These are phyloP conservation scores for Vigna unguiculata DNA, from an alignment of 306 rosid genomes.

Conservation along the genomic window DNA sequence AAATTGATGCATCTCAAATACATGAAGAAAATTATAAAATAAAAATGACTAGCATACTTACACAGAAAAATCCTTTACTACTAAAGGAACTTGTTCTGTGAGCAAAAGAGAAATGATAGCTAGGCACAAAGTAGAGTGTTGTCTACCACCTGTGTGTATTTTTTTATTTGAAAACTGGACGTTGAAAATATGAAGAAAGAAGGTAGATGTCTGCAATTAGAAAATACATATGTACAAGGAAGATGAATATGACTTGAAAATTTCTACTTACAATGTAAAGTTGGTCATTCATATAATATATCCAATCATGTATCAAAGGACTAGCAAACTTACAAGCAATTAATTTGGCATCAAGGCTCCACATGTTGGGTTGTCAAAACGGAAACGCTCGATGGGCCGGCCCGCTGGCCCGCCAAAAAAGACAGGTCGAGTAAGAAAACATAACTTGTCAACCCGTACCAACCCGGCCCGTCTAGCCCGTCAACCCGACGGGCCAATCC, in stretches of 20 bases:
- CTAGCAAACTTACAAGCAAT: conserved; percentile 72
- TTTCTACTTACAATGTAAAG: conserved; percentile 23
- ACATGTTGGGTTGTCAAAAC: no score
- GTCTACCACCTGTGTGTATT: conserved; percentile 87
- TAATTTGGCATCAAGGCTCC: conserved; percentile 94
- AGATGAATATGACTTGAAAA: conserved; percentile 9
- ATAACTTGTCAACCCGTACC: no score
- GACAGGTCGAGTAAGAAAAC: no score
- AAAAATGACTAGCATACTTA: conserved; percentile 59
- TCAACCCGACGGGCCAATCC: no score
- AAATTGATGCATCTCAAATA: conserved; percentile 23
- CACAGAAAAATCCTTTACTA: conserved; percentile 69
- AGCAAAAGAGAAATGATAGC: conserved; percentile 79
- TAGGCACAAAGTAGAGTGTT: conserved; percentile 80
- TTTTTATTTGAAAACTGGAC: conserved; percentile 77
- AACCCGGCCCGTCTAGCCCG: no score
- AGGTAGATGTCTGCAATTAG: conserved; percentile 83
- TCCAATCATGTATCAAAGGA: conserved; percentile 13
- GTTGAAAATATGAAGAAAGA: conserved; percentile 90
- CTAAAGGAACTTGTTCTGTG: conserved; percentile 84
- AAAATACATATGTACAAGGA: conserved; percentile 43
- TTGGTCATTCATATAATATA: conserved; percentile 9
- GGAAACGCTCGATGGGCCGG: no score
- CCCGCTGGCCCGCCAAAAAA: no score
- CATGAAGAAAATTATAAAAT: conserved; percentile 30